phyloP scores from a whole-genome alignment of 495 filamentous ascomycete species.

The Penicillium malachiteum region DNA sequence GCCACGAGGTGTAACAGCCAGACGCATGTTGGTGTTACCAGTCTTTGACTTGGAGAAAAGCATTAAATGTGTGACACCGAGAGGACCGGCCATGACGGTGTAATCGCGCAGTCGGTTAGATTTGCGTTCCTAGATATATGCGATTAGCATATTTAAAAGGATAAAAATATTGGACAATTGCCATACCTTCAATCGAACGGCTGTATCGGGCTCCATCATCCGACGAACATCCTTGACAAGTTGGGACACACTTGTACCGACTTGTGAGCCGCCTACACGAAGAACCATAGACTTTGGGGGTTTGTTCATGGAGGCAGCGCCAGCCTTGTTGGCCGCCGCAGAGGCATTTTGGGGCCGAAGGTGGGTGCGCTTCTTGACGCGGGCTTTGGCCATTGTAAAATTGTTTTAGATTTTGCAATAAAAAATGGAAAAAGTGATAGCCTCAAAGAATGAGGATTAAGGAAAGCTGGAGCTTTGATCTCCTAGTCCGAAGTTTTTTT shows the following conservation, averaged over 20 bases:
- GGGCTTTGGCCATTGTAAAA: constrained; percentile 69
- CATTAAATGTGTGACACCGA: constrained; percentile 91
- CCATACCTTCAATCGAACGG: constrained; percentile 68
- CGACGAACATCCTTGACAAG: constrained; percentile 85
- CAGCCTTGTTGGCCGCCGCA: constrained; percentile 50
- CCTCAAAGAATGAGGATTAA: constrained; percentile 7
- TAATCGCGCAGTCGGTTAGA: constrained; percentile 90
- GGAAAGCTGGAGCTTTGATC: constrained; percentile 11
- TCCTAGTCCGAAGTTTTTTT: constrained; percentile 34
- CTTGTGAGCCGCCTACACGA: constrained; percentile 89
- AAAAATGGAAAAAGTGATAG: no score
- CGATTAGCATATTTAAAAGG: constrained; percentile 5
- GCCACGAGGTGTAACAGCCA: constrained; percentile 85
- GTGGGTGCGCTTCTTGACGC: constrained; percentile 90
- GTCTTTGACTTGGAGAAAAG: constrained; percentile 88
- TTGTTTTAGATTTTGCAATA: background rate
- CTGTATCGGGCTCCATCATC: constrained; percentile 96
- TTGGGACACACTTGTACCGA: constrained; percentile 87
- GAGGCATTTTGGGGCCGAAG: constrained; percentile 64
- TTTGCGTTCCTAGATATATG: constrained; percentile 67
- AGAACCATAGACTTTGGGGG: constrained; percentile 98
- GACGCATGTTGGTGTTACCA: constrained; percentile 88
- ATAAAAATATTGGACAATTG: background rate
- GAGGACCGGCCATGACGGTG: constrained; percentile 89
- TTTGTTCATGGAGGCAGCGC: constrained; percentile 49